Percentiles rank a stretch among this genome's conserved stretches.
Evolutionary conservation across 345 rosid genomes (phyloP).

Genomic region (Sapria himalayana): DNA sequence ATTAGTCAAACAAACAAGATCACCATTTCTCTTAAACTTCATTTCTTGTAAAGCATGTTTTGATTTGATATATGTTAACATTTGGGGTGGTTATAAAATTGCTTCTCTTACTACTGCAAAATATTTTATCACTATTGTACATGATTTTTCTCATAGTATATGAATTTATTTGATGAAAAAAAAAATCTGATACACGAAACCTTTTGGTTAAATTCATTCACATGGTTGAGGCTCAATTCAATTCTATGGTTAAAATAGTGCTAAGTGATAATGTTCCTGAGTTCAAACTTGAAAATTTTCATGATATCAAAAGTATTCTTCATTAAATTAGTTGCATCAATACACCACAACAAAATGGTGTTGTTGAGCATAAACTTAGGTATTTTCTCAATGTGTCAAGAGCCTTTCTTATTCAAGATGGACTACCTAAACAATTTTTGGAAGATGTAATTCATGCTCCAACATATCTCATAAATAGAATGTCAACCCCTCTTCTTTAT

Average conservation of each 20-base stretch:
- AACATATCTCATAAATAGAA: background rate
- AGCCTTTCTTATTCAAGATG: background rate
- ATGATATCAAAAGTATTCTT: background rate
- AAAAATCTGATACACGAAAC: background rate
- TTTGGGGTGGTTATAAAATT: no score
- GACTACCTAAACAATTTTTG: background rate
- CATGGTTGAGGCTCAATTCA: background rate
- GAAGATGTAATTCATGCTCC: background rate
- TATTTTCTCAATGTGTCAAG: background rate
- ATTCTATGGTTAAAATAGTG: background rate
- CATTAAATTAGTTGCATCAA: conserved; percentile 1
- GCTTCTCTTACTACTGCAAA: no score
- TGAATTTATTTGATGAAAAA: background rate
- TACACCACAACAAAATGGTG: conserved; percentile 1
- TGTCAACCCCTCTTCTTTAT: background rate
- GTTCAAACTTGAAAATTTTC: background rate
- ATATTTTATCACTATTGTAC: no score
- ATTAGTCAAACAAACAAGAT: no score
- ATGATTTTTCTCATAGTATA: no score
- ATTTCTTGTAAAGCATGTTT: no score
- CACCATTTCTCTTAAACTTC: no score
- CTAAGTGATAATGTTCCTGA: background rate
- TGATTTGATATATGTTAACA: no score
- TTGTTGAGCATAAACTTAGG: background rate
- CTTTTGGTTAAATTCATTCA: background rate